phyloP scores from a whole-genome alignment of 1,284 basidiomycete genomes.

The Rhodotorula sp. region DNA sequence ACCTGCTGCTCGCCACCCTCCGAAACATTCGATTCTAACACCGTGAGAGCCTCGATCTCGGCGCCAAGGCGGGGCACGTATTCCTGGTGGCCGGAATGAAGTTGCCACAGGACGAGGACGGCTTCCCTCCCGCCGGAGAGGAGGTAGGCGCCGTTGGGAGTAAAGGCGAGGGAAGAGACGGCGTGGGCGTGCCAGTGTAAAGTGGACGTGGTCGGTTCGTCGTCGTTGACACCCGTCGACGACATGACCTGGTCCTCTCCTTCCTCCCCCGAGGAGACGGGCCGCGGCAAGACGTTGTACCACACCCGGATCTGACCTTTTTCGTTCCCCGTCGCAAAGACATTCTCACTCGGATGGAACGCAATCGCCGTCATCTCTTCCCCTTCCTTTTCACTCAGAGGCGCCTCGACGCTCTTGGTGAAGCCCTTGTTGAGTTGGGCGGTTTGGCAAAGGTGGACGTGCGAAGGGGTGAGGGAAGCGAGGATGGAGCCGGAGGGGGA shows the following conservation, averaged over 20 bases:
- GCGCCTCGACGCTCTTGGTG: constrained; percentile 53
- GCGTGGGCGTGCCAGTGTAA: constrained; percentile 98
- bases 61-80: constrained; percentile 91
- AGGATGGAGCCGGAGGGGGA: constrained; percentile 23
- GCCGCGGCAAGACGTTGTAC: constrained; percentile 74
- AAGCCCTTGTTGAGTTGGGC: constrained; percentile 32
- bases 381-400: constrained; percentile 48
- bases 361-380: constrained; percentile 74
- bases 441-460: constrained; percentile 31
- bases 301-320: constrained; percentile 83
- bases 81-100: constrained; percentile 78
- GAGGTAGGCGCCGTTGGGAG: constrained; percentile 85
- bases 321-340: constrained; percentile 89
- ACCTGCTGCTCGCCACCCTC: constrained; percentile 70
- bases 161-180: constrained; percentile 84
- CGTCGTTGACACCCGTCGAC: constrained; percentile 44
- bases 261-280: constrained; percentile 49
- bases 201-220: constrained; percentile 65
- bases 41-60: constrained; percentile 60
- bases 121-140: constrained; percentile 94
- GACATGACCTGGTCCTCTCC: not conserved
- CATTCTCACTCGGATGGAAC: constrained; percentile 85
- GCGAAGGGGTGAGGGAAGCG: constrained; percentile 27
- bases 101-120: constrained; percentile 92
- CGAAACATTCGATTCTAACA: constrained; percentile 51